These are phyloP conservation scores for Populus tremula DNA, from an alignment of 345 rosid genomes.

Conservation along the genomic window DNA sequence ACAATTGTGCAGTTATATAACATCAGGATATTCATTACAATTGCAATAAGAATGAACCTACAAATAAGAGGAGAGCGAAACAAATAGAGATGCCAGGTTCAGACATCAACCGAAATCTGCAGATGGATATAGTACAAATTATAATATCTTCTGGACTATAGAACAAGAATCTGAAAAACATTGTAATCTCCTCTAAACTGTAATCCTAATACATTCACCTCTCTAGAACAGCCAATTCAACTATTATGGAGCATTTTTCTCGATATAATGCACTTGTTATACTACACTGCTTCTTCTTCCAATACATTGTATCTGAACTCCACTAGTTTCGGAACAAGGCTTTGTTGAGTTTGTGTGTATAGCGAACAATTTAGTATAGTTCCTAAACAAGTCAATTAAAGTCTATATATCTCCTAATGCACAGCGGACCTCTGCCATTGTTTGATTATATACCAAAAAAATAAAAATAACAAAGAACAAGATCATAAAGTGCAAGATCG, in stretches of 20 bases:
- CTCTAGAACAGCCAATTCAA: neutral
- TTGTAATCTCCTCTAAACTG: neutral
- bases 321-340: neutral
- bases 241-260: neutral
- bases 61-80: neutral
- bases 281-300: neutral
- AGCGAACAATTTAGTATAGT: neutral
- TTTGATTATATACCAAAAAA: too few relatives aligned
- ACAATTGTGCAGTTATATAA: neutral
- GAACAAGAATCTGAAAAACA: neutral
- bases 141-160: neutral
- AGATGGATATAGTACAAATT: neutral
- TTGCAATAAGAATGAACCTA: neutral
- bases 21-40: neutral
- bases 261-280: neutral
- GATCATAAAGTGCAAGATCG: neutral
- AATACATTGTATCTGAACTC: neutral
- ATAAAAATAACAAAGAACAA: neutral
- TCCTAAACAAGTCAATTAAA: neutral
- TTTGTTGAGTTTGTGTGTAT: neutral
- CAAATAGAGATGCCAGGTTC: neutral
- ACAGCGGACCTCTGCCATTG: neutral
- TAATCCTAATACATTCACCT: neutral
- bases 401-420: neutral
- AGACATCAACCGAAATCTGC: neutral